Conservation (phyloP, 805 yeast species). For the Candida saitoana region DNA sequence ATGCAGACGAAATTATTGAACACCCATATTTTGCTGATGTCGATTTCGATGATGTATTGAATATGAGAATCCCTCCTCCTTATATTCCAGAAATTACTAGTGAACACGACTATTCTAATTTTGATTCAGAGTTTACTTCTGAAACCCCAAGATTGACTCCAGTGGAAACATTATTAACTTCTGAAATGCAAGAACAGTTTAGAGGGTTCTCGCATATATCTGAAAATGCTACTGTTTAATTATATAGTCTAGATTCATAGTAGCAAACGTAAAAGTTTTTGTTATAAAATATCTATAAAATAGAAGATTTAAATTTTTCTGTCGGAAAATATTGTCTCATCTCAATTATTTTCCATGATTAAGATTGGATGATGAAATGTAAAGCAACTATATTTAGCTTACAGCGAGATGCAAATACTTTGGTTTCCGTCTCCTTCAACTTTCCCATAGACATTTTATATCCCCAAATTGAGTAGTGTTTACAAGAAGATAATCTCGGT, state of each 20-base stretch:
- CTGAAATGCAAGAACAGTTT: constrained; percentile 92
- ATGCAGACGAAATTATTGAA: constrained; percentile 90
- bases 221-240: constrained; percentile 46
- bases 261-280: not conserved
- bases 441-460: no score
- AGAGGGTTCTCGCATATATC: constrained; percentile 91
- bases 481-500: no score
- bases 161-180: constrained; percentile 78
- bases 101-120: constrained; percentile 87
- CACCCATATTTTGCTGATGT: constrained; percentile 92
- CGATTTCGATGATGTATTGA: constrained; percentile 79
- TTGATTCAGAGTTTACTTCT: constrained; percentile 90
- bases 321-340: not conserved
- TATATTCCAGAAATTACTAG: constrained; percentile 81
- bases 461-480: no score
- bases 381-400: no score
- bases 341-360: no score
- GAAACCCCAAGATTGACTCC: constrained; percentile 96
- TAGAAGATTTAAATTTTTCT: not conserved
- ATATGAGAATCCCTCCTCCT: constrained; percentile 76
- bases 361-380: no score
- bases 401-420: no score
- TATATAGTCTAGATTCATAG: not conserved
- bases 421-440: no score
- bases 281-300: not conserved